A percentile compares a stretch with the other conserved stretches of the same genome.
phyloP scores from a whole-genome alignment of 768 basidiomycete species.

The Kondoa subrosea region DNA sequence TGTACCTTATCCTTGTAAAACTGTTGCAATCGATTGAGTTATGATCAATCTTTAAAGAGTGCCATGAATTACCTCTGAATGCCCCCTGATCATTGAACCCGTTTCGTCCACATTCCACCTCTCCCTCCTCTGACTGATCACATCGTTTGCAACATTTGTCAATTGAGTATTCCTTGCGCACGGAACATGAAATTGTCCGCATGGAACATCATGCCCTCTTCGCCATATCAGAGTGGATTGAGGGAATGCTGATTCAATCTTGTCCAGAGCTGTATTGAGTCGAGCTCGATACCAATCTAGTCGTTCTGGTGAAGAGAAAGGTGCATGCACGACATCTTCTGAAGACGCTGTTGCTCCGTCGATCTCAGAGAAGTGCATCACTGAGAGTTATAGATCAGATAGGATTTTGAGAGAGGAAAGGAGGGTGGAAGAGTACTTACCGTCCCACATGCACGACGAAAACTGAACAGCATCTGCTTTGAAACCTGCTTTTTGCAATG shows the following conservation, averaged over 20 bases:
- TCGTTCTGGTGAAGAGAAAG: neutral
- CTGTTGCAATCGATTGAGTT: neutral
- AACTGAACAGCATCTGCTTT: slow-evolving; percentile 1
- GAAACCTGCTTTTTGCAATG: neutral
- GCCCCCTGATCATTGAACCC: slow-evolving; percentile 1
- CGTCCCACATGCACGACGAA: slow-evolving; percentile 4
- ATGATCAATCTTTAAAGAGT: neutral
- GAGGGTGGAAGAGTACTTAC: neutral
- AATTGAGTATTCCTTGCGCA: slow-evolving; percentile 1
- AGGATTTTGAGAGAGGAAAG: neutral
- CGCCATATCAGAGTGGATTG: neutral
- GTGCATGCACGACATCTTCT: neutral
- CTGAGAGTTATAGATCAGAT: neutral
- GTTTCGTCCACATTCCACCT: slow-evolving; percentile 2
- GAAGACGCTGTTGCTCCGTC: neutral
- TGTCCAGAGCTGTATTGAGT: neutral
- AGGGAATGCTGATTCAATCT: neutral
- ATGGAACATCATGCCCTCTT: neutral
- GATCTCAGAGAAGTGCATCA: slow-evolving; percentile 3
- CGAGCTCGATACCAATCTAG: slow-evolving; percentile 1
- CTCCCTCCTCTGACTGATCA: neutral
- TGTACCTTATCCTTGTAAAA: slow-evolving; percentile 7
- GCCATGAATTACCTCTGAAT: neutral
- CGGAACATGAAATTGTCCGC: slow-evolving; percentile 4
- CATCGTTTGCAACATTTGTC: neutral